These are phyloP conservation scores for Austroboletus eburneus DNA, from an alignment of 768 basidiomycete species.

Conservation along the genomic window DNA sequence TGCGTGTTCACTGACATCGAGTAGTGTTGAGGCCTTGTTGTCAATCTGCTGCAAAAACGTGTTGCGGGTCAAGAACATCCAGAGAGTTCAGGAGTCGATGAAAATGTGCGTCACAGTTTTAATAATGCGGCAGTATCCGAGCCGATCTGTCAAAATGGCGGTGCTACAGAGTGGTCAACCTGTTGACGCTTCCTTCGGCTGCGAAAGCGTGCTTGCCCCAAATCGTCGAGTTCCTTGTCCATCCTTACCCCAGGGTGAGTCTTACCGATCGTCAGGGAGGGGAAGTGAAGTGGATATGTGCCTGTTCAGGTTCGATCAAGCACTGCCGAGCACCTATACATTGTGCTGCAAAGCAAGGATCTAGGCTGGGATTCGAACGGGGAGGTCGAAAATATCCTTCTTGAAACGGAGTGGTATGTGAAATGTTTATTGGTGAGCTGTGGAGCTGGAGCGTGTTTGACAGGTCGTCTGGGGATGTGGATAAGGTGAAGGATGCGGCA, in stretches of 20 bases:
- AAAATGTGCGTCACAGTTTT: constrained; percentile 60
- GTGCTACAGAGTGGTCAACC: constrained; percentile 54
- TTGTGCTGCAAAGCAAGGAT: constrained; percentile 69
- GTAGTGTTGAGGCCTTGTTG: constrained; percentile 53
- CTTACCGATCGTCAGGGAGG: constrained; percentile 9
- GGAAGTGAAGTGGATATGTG: constrained; percentile 4
- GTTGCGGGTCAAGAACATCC: constrained; percentile 72
- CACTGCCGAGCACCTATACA: constrained; percentile 80
- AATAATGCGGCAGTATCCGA: constrained; percentile 13
- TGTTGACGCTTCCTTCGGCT: constrained; percentile 51
- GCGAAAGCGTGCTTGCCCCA: constrained; percentile 38
- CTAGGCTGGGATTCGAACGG: constrained; percentile 60
- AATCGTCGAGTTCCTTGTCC: constrained; percentile 63
- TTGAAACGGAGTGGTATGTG: constrained; percentile 78
- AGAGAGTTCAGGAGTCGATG: constrained; percentile 77
- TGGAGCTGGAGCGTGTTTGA: constrained; percentile 26
- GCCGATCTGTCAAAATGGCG: constrained; percentile 12
- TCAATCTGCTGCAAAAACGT: constrained; percentile 59
- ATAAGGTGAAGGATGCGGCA: constrained; percentile 38
- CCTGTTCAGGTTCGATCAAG: constrained; percentile 64
- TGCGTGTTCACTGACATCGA: constrained; percentile 9
- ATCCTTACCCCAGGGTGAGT: constrained; percentile 77
- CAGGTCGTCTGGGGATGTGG: constrained; percentile 48
- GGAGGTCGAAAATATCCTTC: constrained; percentile 56
- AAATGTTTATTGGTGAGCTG: constrained; percentile 3